Base-by-base conservation (phyloP, 805 yeast genomes). In the Jamesozyma spencerorum region DNA sequence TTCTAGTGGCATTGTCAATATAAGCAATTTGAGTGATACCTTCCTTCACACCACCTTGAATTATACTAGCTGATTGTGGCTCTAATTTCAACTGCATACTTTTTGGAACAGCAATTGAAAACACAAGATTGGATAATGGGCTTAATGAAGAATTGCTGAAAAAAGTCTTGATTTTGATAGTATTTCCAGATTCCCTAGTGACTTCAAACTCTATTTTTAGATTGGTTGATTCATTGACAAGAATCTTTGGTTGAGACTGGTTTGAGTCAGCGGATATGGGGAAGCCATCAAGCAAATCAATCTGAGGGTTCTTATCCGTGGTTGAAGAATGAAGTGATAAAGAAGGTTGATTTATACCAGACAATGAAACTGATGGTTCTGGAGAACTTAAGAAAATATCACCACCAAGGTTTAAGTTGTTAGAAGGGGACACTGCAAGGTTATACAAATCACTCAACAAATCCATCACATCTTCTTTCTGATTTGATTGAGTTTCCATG, bases 31-130 rank as follows among this genome's bases (percentile, higher is more conserved):
- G 92, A 4, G 66, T 59, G 14, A 81, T 65, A 5, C 77, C 77
- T 40, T 72, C 68, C 28, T 56, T 59, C 36, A 65, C 66, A 40
- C 66, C 68, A 2, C 75, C 70, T 42, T 68, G 66, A n/a, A 84
- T 52, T 24, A 58, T 53, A 41, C 72, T 75, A 39, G 74, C 70
- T 7, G 81, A 69, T 57, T 81, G 87, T 1, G 87, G 79, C 42
- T 71, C 67, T 55, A 84, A 69, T 39, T 66, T 70, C 47, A 84
- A 66, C 37, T 66, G 66, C 53, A 79, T 72, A 6, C 71, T 54
- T 51, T 77, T 79, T 40, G 94, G 85, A 26, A 79, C 86, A 0
- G 94, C 92, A 30, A 82, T 59, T 54, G 77, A 67, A 48, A 81
- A 75, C 44, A 75, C 73, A 34, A 84, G 58, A 43, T 71, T 68